Percentiles rank a stretch among this genome's conserved stretches.
These are phyloP conservation scores for Martensiomyces pterosporus DNA, from an alignment of 192 early-diverging fungal species.

Conservation along the genomic window DNA sequence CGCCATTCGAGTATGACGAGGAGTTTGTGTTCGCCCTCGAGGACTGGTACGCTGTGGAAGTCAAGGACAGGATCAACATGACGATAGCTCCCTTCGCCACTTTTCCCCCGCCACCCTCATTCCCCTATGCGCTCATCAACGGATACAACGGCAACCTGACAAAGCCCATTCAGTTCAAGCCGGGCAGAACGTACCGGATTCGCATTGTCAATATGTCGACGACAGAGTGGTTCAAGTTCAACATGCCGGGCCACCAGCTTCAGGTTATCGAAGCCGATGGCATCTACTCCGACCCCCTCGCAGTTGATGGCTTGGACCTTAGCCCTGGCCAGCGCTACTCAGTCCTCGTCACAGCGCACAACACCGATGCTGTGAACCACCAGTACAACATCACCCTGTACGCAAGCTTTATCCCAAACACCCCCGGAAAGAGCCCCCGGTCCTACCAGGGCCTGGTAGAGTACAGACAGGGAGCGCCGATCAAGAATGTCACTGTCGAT, in stretches of 20 bases:
- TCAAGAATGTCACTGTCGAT: slow-evolving; percentile 37
- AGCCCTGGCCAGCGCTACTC: slow-evolving; percentile 74
- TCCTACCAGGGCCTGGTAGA: slow-evolving; percentile 53
- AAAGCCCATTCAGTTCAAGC: slow-evolving; percentile 56
- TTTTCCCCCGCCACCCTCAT: slow-evolving; percentile 60
- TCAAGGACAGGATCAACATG: slow-evolving; percentile 43
- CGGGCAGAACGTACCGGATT: slow-evolving; percentile 74
- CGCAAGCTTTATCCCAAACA: slow-evolving; percentile 43
- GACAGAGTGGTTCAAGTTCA: slow-evolving; percentile 63
- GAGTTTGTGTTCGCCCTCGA: slow-evolving; percentile 59
- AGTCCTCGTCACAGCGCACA: slow-evolving; percentile 65
- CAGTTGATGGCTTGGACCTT: slow-evolving; percentile 53
- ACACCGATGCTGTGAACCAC: slow-evolving; percentile 59
- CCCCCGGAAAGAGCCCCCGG: slow-evolving; percentile 45
- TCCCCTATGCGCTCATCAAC: slow-evolving; percentile 36
- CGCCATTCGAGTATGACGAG: slow-evolving; percentile 58
- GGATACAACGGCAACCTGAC: slow-evolving; percentile 46
- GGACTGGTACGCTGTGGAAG: slow-evolving; percentile 68
- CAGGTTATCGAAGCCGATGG: slow-evolving; percentile 79
- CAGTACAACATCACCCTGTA: slow-evolving; percentile 57
- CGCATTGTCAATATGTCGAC: slow-evolving; percentile 74
- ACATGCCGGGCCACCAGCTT: slow-evolving; percentile 71
- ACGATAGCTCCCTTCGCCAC: slow-evolving; percentile 44
- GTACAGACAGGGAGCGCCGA: slow-evolving; percentile 55
- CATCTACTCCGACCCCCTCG: slow-evolving; percentile 52